These are phyloP conservation scores for Gossypium bickii DNA, from an alignment of 345 rosid genomes.

Conservation along the genomic window DNA sequence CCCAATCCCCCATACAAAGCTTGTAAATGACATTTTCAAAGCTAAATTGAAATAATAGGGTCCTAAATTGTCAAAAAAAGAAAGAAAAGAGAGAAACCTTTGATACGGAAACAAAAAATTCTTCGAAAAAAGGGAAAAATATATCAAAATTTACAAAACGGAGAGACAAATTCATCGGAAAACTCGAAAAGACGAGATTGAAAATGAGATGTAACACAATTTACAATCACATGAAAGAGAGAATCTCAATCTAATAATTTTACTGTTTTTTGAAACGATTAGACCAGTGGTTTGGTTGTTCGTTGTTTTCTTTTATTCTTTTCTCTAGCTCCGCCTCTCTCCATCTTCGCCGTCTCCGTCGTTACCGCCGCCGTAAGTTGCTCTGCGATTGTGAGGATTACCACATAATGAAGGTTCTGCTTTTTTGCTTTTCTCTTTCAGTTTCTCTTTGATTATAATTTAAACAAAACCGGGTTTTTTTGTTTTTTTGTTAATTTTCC, in stretches of 20 bases:
- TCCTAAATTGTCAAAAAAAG: background rate
- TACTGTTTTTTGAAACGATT: background rate
- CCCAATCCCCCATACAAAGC: constrained; percentile 44
- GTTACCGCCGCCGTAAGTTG: background rate
- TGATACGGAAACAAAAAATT: background rate
- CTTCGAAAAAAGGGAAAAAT: background rate
- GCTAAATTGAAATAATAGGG: background rate
- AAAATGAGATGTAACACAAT: background rate
- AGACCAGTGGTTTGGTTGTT: background rate
- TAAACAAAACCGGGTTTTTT: background rate
- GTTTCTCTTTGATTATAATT: background rate
- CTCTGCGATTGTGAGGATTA: background rate
- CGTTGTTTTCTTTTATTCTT: background rate
- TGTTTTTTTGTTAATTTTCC: background rate
- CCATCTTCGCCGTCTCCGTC: background rate
- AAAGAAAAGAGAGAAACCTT: background rate
- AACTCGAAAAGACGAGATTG: background rate
- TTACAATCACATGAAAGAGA: background rate
- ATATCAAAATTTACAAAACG: background rate
- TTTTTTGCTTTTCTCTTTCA: background rate
- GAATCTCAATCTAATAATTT: background rate
- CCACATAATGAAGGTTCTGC: background rate
- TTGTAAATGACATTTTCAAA: constrained; percentile 45
- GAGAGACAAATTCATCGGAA: background rate
- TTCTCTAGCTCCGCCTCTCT: background rate